Evolutionary conservation across 306 rosid genomes (phyloP), one percentile per base, ranked within the genome.

Genomic region (Quercus cerris): DNA sequence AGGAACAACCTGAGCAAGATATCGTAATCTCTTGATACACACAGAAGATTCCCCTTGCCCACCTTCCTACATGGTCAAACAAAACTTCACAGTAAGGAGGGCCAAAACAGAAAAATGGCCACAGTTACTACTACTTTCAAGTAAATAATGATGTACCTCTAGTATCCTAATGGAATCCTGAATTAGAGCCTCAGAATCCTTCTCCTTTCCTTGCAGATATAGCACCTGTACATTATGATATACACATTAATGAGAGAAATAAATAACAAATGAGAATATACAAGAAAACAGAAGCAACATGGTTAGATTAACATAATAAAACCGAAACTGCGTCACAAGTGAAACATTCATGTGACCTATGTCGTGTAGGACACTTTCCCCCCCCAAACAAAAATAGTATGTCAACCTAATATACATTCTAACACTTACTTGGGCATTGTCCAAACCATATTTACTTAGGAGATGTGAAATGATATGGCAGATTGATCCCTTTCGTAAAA

Each of bases 1-100:
- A 81, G 75, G 73, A 66, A 61, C 31, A 62, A 94, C 99, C 99
- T 94, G 92, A 27, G 94, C 88, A 71, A 93, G 99, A 86, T 84
- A 85, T 23, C 91, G 89, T 61, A 91, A 82, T 87, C 97, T 91
- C 88, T 84, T 92, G 67, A 90, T 54, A 85, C 92, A 92, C 44
- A 74, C 58, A 77, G 14, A 25, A 49, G 97, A 91, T 75, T 88
- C 91, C 52, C 91, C 92, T 84, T 88, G 86, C 10, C 91, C 95
- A 75, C 87, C 86, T 80, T 90, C 93, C 99, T 94, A 80, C 80
- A 82, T 57, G 49, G 25, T 76, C 77, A 84, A 82, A 79, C 59
- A 83, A 88, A 62, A 71, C 51, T 41, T 63, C 72, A 51, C 74
- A 22, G 64, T 62, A 74, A 80, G 14, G 73, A 75, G 68, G 76